Base-by-base conservation (phyloP, 2,329 filamentous ascomycete species). In the Aspergillus intermedius region DNA sequence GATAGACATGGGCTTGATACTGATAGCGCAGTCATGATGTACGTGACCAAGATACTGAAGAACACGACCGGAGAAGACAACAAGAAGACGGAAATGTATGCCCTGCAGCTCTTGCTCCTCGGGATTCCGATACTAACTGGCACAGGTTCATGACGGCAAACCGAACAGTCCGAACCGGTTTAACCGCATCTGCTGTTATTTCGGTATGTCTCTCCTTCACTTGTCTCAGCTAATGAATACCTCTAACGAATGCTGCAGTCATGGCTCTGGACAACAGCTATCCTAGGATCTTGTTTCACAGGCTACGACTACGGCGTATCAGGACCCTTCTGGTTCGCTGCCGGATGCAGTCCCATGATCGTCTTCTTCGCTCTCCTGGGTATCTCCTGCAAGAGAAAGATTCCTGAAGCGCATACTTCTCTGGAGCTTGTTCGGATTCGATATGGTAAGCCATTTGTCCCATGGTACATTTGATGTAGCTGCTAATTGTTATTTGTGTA, bases 241-340 rank as follows among this genome's bases (percentile, higher is more conserved):
- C 8, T 4, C 12, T 23, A 17, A 21, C 42, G 46, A n/a, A 49
- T 8, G 28, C 32, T 19, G 1, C 5, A 67, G 28, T 77, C 74
- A 0, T 80, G 77, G 77, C 68, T 78, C 2, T 79, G 75, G 74
- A 76, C 73, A 19, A 79, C 76, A 0, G 75, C 77, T 0, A 70
- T 79, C 53, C 63, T 80, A 0, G 75, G 76, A 0, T 74, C 74
- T 8, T 70, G 70, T 0, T 65, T 78, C 2, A 75, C 79, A 0
- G 77, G 77, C 1, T 80, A 80, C 53, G 71, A 71, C 44, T 79
- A 77, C 55, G 79, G 79, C 0, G 66, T 80, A 1, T 74, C 77
- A 1, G 77, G 77, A 0, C 77, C 77, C 0, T 80, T 81, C 47
- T 81, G 77, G 78, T 81, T 77, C 50, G 77, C 77, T 2, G 77